A percentile compares a stretch with the other conserved stretches of the same genome.
Conservation (phyloP, 164 flowering plant species). For the Kalanchoe fedtschenkoi region DNA sequence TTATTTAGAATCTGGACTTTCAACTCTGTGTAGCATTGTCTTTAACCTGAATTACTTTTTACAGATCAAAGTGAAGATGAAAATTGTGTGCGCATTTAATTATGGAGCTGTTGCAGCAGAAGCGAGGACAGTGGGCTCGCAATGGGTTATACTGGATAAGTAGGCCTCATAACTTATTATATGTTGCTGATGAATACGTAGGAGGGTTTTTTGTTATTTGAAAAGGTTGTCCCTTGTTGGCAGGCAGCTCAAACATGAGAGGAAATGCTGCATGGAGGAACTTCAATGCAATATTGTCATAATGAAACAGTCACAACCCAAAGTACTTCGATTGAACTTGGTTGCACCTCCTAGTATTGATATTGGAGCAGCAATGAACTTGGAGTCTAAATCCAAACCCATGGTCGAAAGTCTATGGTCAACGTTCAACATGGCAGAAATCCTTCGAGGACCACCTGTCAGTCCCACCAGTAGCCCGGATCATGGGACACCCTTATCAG, state of each 20-base stretch:
- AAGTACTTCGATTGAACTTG: slow-evolving; percentile 77
- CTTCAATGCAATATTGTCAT: slow-evolving; percentile 81
- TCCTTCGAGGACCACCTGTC: slow-evolving; percentile 52
- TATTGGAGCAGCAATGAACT: slow-evolving; percentile 15
- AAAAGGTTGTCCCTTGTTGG: neutral
- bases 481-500: slow-evolving; percentile 44
- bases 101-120: slow-evolving; percentile 48
- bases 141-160: slow-evolving; percentile 67
- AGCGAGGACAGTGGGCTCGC: slow-evolving; percentile 37
- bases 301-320: slow-evolving; percentile 60
- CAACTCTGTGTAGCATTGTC: neutral
- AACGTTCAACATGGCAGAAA: slow-evolving; percentile 16
- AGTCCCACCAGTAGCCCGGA: slow-evolving; percentile 90
- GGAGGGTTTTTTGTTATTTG: neutral
- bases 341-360: slow-evolving; percentile 34
- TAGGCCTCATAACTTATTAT: slow-evolving; percentile 15
- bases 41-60: slow-evolving; percentile 2
- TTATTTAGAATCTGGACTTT: neutral
- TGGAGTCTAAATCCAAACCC: slow-evolving; percentile 20
- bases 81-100: slow-evolving; percentile 30
- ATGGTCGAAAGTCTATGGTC: slow-evolving; percentile 15
- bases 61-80: slow-evolving; percentile 46
- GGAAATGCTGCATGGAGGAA: slow-evolving; percentile 64
- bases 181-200: neutral
- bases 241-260: slow-evolving; percentile 68